Evolutionary conservation across 129 eudicot genomes (phyloP), one percentile per base, ranked within the genome.

Genomic region (Daucus carota): DNA sequence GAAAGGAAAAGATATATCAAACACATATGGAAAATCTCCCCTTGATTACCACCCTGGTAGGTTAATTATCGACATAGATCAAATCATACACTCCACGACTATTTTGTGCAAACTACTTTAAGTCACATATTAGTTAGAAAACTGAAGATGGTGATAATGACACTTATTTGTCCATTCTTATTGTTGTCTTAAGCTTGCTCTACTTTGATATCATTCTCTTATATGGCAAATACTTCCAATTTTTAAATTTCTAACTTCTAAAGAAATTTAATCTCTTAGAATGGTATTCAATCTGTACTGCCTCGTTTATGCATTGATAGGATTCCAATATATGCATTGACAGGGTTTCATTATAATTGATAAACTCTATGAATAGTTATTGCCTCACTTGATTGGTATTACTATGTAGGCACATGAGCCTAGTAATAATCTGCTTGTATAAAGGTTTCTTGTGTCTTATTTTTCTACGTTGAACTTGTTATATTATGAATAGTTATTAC

Each of bases 1-100:
- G 74, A 70, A 41, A 70, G 44, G 44, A 70, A n/a, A 18, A 70
- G 5, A 9, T 2, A 20, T 29, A 36, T 0, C 16, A 70, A 45
- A 41, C 9, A 70, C 50, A 70, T 70, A 70, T 40, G 74, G 74
- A 29, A 70, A 70, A 70, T 70, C 74, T 70, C 74, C 74, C 34
- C 74, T 70, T 40, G 74, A 70, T 70, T 70, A 70, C 48, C 74
- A 41, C 48, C 43, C 50, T 41, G 50, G 74, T 70, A 41, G 44
- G 74, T 24, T 38, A 8, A 70, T 38, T 41, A 41, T 24, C 32
- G 41, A 69, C 24, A 40, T 70, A 70, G 31, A n/a, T n/a, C 41
- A 31, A 41, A 69, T 7, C 44, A 40, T 33, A 41, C 28, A 24
- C 18, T 1, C 52, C 41, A 17, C 32, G 41, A 68, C 29, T 41